Evolutionary conservation across 2,329 filamentous ascomycete species (phyloP).

Genomic region (Aspergillus pseudoglaucus): DNA sequence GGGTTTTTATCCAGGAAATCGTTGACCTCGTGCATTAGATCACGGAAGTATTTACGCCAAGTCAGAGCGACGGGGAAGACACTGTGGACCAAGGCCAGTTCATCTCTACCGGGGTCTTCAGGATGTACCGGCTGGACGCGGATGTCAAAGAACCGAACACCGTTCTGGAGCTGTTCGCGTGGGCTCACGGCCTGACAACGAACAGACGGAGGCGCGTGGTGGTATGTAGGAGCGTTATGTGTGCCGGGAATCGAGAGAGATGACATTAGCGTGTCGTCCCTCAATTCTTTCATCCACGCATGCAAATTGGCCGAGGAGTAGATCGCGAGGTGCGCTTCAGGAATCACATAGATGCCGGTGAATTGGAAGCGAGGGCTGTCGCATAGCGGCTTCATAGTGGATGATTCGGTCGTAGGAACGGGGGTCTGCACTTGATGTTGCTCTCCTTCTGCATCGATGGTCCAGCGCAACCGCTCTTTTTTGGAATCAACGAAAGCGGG

Average conservation of each 20-base stretch:
- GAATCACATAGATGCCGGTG: slow-evolving; percentile 60
- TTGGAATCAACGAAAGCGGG: slow-evolving; percentile 49
- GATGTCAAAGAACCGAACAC: slow-evolving; percentile 90
- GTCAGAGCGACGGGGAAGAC: slow-evolving; percentile 83
- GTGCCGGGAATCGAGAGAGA: slow-evolving; percentile 87
- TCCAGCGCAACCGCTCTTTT: slow-evolving; percentile 66
- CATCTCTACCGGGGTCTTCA: slow-evolving; percentile 54
- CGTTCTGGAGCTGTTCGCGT: slow-evolving; percentile 73
- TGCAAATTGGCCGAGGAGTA: slow-evolving; percentile 64
- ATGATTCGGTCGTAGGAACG: slow-evolving; percentile 53
- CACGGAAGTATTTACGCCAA: slow-evolving; percentile 70
- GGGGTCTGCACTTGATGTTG: slow-evolving; percentile 68
- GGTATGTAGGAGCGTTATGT: slow-evolving; percentile 84
- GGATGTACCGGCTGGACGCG: slow-evolving; percentile 63
- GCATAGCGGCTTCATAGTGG: slow-evolving; percentile 54
- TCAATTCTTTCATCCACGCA: slow-evolving; percentile 74
- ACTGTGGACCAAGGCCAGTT: slow-evolving; percentile 77
- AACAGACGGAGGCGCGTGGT: slow-evolving; percentile 82
- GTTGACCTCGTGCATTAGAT: slow-evolving; percentile 64
- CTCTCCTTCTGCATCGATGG: slow-evolving; percentile 59
- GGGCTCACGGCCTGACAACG: slow-evolving; percentile 82
- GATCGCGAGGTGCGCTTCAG: slow-evolving; percentile 52
- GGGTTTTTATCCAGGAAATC: slow-evolving; percentile 71
- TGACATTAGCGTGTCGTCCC: slow-evolving; percentile 65
- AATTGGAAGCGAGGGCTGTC: slow-evolving; percentile 50